phyloP scores from a whole-genome alignment of 2,329 filamentous ascomycete species.

The Lithohypha guttulata region DNA sequence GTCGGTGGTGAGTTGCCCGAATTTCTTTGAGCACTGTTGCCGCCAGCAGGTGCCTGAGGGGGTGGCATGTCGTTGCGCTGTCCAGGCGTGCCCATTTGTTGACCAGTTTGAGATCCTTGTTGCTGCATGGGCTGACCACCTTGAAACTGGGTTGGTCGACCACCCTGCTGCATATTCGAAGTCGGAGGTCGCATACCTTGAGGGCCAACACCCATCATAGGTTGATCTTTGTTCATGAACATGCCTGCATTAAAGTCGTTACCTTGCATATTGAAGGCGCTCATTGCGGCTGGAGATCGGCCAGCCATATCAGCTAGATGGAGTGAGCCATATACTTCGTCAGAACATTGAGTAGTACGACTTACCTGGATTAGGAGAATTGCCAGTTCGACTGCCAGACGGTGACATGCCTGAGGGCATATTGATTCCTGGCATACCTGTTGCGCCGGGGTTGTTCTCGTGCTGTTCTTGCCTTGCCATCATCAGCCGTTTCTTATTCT shows the following conservation, averaged over 20 bases:
- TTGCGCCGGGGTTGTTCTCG: constrained; percentile 43
- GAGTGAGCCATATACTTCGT: too few species aligned
- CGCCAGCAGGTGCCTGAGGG: constrained; percentile 35
- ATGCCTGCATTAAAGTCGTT: constrained; percentile 28
- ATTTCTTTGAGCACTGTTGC: constrained; percentile 29
- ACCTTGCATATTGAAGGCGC: constrained; percentile 43
- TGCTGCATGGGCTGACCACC: constrained; percentile 40
- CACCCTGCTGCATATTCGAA: constrained; percentile 33
- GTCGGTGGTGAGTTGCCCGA: constrained; percentile 36
- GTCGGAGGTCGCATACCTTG: constrained; percentile 50
- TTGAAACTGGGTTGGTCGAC: constrained; percentile 29
- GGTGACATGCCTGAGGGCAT: constrained; percentile 46
- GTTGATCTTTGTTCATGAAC: constrained; percentile 36
- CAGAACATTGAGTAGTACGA: too few species aligned
- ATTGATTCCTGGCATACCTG: constrained; percentile 36
- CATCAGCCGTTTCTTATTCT: constrained; percentile 56
- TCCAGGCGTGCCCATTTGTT: constrained; percentile 46
- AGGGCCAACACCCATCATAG: constrained; percentile 35
- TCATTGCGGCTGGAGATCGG: constrained; percentile 51
- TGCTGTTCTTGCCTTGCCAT: constrained; percentile 60
- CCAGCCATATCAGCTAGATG: constrained; percentile 47
- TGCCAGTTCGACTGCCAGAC: constrained; percentile 44
- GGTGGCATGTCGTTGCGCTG: constrained; percentile 45
- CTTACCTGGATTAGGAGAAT: constrained; percentile 51
- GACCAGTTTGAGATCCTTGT: constrained; percentile 32